Conservation (phyloP, 1,139 yeast species). For the Hyphopichia burtonii region DNA sequence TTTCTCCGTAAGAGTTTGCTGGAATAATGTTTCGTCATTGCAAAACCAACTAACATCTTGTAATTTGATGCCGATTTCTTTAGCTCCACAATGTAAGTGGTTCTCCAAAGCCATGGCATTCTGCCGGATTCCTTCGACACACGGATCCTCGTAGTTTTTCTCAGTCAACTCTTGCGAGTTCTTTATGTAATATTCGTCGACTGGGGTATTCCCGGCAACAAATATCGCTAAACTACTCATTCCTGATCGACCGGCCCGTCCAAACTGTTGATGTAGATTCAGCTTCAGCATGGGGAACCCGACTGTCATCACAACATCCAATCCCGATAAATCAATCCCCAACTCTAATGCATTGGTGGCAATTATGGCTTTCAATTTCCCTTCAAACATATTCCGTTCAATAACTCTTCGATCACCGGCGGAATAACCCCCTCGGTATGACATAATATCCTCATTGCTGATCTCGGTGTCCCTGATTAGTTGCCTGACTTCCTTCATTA, state of each 20-base stretch:
- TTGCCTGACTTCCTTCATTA: conserved; percentile 77
- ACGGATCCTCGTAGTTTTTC: conserved; percentile 42
- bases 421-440: conserved; percentile 94
- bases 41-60: conserved; percentile 58
- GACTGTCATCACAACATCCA: conserved; percentile 87
- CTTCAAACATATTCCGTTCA: conserved; percentile 87
- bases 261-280: conserved; percentile 92
- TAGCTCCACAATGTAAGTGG: conserved; percentile 94
- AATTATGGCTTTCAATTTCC: conserved; percentile 77
- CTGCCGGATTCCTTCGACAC: conserved; percentile 40
- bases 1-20: not conserved
- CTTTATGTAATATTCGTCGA: conserved; percentile 79
- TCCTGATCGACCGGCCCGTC: conserved; percentile 87
- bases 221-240: conserved; percentile 64
- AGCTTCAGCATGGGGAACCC: conserved; percentile 90
- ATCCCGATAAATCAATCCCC: conserved; percentile 90
- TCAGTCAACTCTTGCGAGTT: conserved; percentile 66
- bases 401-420: conserved; percentile 80
- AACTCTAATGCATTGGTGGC: conserved; percentile 95
- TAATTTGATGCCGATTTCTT: conserved; percentile 65
- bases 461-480: conserved; percentile 43
- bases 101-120: conserved; percentile 57
- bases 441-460: conserved; percentile 67
- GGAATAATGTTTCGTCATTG: conserved; percentile 2
- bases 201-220: conserved; percentile 81